Base-by-base conservation (phyloP, 805 yeast genomes). In the Monosporozyma servazzii region DNA sequence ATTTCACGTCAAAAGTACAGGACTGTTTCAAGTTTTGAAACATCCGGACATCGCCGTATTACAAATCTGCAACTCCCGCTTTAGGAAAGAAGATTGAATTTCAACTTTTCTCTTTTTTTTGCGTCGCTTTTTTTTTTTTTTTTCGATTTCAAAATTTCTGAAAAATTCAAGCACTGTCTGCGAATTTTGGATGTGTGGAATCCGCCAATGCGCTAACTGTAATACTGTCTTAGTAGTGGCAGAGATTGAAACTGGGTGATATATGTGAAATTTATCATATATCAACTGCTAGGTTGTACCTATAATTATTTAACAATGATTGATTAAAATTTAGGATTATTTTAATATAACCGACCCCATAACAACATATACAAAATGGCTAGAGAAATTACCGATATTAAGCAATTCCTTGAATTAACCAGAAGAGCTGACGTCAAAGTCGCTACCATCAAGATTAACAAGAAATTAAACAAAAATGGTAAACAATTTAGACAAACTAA, bases 321-420 rank as follows among this genome's bases (percentile, higher is more conserved):
- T 13, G 13, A 33, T 13, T 33, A 13, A 33, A 33, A 15, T 3
- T 15, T 33, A 13, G 37, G 37, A 33, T 33, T 25, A 25, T 13
- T 15, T 33, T 33, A 33, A 33, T 10, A 23, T 21, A 41, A 41
- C 29, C 44, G 27, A 21, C 29, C 27, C 44, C 44, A 41, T 21
- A 41, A 37, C 41, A 37, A 37, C 23, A 37, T 18, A 18, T 13
- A 17, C 27, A 37, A 36, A 20, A 68, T 68, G 72, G 72, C 72
- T 60, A 69, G 67, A 68, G 95, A 91, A 82, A 86, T 93, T 73
- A 87, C 88, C 72, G 96, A 90, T 76, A 89, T 93, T 80, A 93
- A 93, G 79, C 86, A 87, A 79, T 89, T 93, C 80, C 88, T 93
- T 75, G 96, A 88, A 79, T 83, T 89, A 75, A 88, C 93, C 73